A percentile compares a stretch with the other conserved stretches of the same genome.
Evolutionary conservation across 495 filamentous ascomycete genomes (phyloP).

Genomic region (Penicillium atrosanguineum): DNA sequence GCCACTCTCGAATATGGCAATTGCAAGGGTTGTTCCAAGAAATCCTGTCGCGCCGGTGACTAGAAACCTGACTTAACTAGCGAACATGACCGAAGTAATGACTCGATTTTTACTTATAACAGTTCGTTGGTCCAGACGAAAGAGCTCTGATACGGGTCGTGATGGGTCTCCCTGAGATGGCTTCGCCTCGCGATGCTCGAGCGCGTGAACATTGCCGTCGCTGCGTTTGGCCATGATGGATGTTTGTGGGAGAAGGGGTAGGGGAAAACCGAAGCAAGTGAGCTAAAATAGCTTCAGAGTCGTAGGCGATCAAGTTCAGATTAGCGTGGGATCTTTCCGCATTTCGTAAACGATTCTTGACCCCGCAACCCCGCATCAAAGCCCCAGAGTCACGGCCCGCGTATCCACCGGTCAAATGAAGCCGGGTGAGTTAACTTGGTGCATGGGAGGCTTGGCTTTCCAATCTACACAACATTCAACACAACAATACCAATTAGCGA

Average conservation of each 20-base stretch:
- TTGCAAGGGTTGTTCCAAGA: constrained; percentile 53
- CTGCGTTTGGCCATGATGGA: neutral
- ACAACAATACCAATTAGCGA: too few relatives aligned
- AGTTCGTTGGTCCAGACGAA: constrained; percentile 12
- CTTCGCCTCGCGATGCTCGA: constrained; percentile 10
- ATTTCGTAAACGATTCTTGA: neutral
- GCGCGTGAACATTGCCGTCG: constrained; percentile 13
- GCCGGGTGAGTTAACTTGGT: neutral
- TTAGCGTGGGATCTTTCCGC: neutral
- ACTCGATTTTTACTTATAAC: constrained; percentile 4
- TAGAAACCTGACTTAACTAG: neutral
- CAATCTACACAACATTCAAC: too few relatives aligned
- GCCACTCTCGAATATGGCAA: constrained; percentile 65
- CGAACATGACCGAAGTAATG: neutral
- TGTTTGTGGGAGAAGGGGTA: neutral
- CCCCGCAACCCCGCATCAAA: neutral
- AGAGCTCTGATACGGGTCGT: constrained; percentile 12
- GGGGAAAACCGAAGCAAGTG: neutral
- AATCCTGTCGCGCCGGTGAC: constrained; percentile 64
- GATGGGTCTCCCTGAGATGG: constrained; percentile 11
- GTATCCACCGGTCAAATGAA: neutral
- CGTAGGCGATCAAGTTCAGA: neutral
- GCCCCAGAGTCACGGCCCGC: too few relatives aligned
- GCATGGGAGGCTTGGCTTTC: neutral
- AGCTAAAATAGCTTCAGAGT: neutral